These are phyloP conservation scores for Hygrophorus russula DNA, from an alignment of 768 basidiomycete genomes.

Conservation along the genomic window DNA sequence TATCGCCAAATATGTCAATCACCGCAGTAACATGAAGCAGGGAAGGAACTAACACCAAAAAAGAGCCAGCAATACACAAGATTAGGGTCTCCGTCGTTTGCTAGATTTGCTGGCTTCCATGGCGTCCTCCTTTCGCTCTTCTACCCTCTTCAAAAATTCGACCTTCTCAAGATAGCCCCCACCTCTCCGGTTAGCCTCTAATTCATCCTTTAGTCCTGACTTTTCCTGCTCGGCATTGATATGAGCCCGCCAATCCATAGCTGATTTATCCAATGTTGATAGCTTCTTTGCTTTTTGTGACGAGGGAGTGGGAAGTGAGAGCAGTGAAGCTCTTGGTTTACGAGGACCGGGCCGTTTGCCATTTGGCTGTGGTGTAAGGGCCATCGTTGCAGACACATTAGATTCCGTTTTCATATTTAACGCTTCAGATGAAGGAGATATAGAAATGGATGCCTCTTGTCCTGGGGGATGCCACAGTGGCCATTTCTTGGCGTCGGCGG, in stretches of 20 bases:
- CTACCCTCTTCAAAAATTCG: slow-evolving; percentile 71
- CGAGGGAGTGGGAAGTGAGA: slow-evolving; percentile 35
- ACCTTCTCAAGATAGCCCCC: slow-evolving; percentile 82
- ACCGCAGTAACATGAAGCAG: too few species aligned
- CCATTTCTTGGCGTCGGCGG: slow-evolving; percentile 70
- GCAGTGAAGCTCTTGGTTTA: slow-evolving; percentile 48
- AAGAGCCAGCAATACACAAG: neutral
- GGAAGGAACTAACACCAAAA: too few species aligned
- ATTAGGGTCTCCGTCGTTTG: slow-evolving; percentile 34
- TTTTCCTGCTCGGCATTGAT: slow-evolving; percentile 27
- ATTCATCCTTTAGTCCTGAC: slow-evolving; percentile 47
- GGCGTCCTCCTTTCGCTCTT: slow-evolving; percentile 54
- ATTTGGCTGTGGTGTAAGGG: slow-evolving; percentile 7
- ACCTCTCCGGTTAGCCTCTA: slow-evolving; percentile 62
- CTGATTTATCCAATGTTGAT: slow-evolving; percentile 76
- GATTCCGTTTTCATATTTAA: slow-evolving; percentile 3
- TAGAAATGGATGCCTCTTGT: neutral
- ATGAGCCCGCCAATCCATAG: slow-evolving; percentile 77
- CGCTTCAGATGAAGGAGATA: slow-evolving; percentile 5
- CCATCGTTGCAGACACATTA: slow-evolving; percentile 4
- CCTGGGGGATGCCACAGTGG: slow-evolving; percentile 33
- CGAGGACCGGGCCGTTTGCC: slow-evolving; percentile 51
- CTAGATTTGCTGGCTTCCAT: slow-evolving; percentile 44
- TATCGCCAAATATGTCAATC: too few species aligned
- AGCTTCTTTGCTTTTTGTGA: slow-evolving; percentile 60